These are phyloP conservation scores for Lotus japonicus DNA, from an alignment of 306 rosid species.

Conservation along the genomic window DNA sequence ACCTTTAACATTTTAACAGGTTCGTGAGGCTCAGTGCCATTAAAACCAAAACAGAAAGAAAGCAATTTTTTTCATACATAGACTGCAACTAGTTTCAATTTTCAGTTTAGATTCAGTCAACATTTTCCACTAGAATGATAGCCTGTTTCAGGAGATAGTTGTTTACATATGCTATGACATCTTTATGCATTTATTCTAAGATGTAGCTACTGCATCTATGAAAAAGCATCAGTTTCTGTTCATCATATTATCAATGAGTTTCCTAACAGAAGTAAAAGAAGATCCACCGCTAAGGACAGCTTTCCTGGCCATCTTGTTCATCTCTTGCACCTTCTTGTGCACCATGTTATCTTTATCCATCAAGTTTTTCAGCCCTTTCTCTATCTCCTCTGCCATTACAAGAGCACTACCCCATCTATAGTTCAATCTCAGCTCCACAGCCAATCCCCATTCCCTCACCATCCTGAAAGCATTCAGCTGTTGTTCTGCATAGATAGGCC, in stretches of 20 bases:
- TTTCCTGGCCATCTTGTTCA: constrained; percentile 39
- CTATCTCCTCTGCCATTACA: constrained; percentile 51
- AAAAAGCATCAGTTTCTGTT: constrained; percentile 10
- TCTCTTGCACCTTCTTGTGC: constrained; percentile 45
- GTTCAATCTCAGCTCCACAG: constrained; percentile 27
- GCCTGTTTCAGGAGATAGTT: neutral
- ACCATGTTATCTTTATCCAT: constrained; percentile 32
- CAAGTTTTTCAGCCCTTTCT: constrained; percentile 28
- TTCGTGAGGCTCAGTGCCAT: neutral
- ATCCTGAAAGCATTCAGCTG: too few relatives aligned
- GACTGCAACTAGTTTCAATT: neutral
- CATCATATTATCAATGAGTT: constrained; percentile 28
- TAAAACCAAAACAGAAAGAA: neutral
- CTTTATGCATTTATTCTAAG: neutral
- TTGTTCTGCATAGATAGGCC: too few relatives aligned
- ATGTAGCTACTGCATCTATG: neutral
- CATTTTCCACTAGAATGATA: neutral
- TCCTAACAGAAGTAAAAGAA: constrained; percentile 21
- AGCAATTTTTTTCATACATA: neutral
- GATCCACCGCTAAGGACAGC: constrained; percentile 43
- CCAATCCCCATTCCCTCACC: neutral
- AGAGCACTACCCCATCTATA: constrained; percentile 28
- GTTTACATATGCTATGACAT: neutral
- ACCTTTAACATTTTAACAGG: neutral
- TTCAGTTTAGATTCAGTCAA: neutral